Base-by-base conservation (phyloP, 768 basidiomycete genomes). In the Mycena filopes region DNA sequence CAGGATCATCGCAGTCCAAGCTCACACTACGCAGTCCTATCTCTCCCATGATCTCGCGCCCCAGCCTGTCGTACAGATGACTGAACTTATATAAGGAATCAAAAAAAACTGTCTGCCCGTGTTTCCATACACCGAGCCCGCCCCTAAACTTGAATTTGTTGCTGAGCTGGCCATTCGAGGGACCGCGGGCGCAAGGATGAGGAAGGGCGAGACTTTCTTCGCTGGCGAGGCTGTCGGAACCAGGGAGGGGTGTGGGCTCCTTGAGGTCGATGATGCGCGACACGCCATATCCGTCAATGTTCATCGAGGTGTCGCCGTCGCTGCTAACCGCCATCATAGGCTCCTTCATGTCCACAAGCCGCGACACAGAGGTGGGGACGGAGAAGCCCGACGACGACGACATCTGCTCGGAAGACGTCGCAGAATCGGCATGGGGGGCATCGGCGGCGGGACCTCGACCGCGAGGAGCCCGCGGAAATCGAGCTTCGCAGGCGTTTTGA, bases 111-210 rank as follows among this genome's bases (percentile, higher is more conserved):
- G n/a, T n/a, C n/a, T n/a, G n/a, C n/a, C n/a, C n/a, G n/a, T n/a
- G n/a, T n/a, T n/a, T n/a, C n/a, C n/a, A n/a, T n/a, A n/a, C n/a
- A n/a, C n/a, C n/a, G n/a, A n/a, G n/a, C n/a, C n/a, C 70, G 25
- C 91, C 91, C 26, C 92, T 92, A 64, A 93, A 94, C 72, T 83
- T 90, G 84, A 94, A 94, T 23, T 87, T 84, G 10, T 78, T 83
- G 66, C 93, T 88, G 47, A 94, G 83, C 66, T 88, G 82, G 0
- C 92, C 92, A 64, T 90, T 81, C 0, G 90, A 90, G 2, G 83
- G 82, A 21, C 77, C 82, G 25, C 83, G 82, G 15, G 73, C 72
- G 55, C 6, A 84, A 78, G 10, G 69, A 64, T 5, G 71, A 54
- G 20, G 73, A 68, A 47, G 71, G 7, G 25, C 72, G 26, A 74